Base-by-base conservation (phyloP, 768 basidiomycete genomes). In the Hebeloma cylindrosporum region DNA sequence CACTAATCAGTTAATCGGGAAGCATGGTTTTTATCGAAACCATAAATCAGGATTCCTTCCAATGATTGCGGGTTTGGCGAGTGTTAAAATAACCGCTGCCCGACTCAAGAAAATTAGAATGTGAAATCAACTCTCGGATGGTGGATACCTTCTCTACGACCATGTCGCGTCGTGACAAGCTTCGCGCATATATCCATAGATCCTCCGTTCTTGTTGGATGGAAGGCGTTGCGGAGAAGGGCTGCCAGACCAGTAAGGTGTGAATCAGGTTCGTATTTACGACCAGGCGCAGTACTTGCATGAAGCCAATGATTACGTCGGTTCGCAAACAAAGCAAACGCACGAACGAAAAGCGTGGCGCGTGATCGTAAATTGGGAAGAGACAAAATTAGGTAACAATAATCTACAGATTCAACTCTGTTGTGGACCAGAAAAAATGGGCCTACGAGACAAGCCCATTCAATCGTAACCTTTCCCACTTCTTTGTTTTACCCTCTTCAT, bases 391-490 rank as follows among this genome's bases (percentile, higher is more conserved):
- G n/a, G n/a, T n/a, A n/a, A n/a, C n/a, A n/a, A n/a, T n/a, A n/a
- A n/a, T n/a, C n/a, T n/a, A n/a, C n/a, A n/a, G n/a, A n/a, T n/a
- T n/a, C n/a, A n/a, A n/a, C n/a, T n/a, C n/a, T n/a, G n/a, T n/a
- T n/a, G n/a, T n/a, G n/a, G n/a, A n/a, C n/a, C n/a, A n/a, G n/a
- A n/a, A n/a, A n/a, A n/a, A n/a, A n/a, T n/a, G n/a, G n/a, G n/a
- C n/a, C n/a, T n/a, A n/a, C n/a, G n/a, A n/a, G n/a, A n/a, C n/a
- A n/a, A n/a, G n/a, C n/a, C n/a, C n/a, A n/a, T 20, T 53, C 49
- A 67, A 62, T 96, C 95, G 56, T 97, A 98, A 17, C 95, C 95
- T 59, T 80, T 86, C 10, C 95, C 95, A 59, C 91, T 93, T 50
- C 95, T 73, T 65, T 94, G 88, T 69, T 98, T 98, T 36, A 78